phyloP scores from a whole-genome alignment of 2,329 filamentous ascomycete species.

The Colletotrichum plurivorum region DNA sequence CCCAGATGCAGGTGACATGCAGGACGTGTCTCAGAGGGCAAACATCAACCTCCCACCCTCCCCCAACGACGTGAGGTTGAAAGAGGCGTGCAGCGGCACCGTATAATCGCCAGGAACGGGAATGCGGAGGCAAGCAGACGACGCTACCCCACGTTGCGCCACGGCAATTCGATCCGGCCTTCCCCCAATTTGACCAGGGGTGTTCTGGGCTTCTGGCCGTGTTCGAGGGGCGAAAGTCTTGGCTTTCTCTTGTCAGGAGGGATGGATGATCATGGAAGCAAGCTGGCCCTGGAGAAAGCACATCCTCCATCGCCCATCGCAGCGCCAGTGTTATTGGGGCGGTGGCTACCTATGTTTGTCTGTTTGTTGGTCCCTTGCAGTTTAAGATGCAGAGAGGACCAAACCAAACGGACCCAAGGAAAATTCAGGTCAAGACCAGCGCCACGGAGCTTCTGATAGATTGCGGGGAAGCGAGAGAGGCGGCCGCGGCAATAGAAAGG shows the following conservation, averaged over 20 bases:
- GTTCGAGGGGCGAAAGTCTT: slow-evolving; percentile 18
- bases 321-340: not conserved
- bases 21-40: slow-evolving; percentile 4
- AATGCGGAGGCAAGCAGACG: slow-evolving; percentile 35
- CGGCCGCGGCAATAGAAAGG: not conserved
- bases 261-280: not conserved
- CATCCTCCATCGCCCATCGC: not conserved
- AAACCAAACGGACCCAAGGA: not conserved
- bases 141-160: slow-evolving; percentile 32
- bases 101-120: slow-evolving; percentile 34
- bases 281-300: slow-evolving; percentile 11
- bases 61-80: slow-evolving; percentile 30
- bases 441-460: slow-evolving; percentile 28
- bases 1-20: slow-evolving; percentile 11
- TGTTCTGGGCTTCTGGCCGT: not conserved
- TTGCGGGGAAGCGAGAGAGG: slow-evolving; percentile 3
- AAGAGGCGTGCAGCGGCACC: slow-evolving; percentile 28
- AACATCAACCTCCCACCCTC: too few relatives aligned
- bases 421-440: slow-evolving; percentile 15
- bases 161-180: slow-evolving; percentile 36
- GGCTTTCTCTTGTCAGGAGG: slow-evolving; percentile 21
- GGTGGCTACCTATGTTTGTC: not conserved
- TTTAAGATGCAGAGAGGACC: not conserved
- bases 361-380: slow-evolving; percentile 13
- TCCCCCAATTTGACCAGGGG: slow-evolving; percentile 24